Evolutionary conservation across 495 filamentous ascomycete genomes (phyloP), one percentile per base, ranked within the genome.

Genomic region (Daldinia concentrica): DNA sequence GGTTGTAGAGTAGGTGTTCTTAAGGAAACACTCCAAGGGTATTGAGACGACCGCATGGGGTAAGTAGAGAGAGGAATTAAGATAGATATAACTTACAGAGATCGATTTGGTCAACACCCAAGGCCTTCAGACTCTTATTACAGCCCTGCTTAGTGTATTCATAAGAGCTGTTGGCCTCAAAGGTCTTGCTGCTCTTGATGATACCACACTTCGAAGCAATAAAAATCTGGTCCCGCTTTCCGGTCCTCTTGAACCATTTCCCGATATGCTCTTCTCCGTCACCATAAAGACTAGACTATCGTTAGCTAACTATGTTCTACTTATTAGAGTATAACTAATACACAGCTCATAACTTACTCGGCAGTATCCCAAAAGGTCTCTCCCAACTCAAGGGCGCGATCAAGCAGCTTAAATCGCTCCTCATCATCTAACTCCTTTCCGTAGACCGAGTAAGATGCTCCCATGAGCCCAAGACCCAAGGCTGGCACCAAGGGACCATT

Each of bases 321-420:
- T 29, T 15, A n/a, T n/a, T n/a, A n/a, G n/a, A n/a, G n/a, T n/a
- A n/a, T n/a, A n/a, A n/a, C n/a, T n/a, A 5, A 24, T 56, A 34
- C 2, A 24, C 14, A 39, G 27, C 27, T 17, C 0, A 2, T 15
- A 32, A 68, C 77, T 48, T 66, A 77, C 75, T 79, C 77, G 19
- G 77, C n/a, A n/a, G 64, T 84, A 70, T 91, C 90, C 89, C 89
- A 91, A 61, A 86, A 86, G 0, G 69, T 84, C 37, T 83, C 78
- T 1, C 90, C 90, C 12, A 85, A 74, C 58, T 86, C 82, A 51
- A 85, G 64, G n/a, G 85, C 86, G 3, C 84, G 83, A 65, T 89
- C 85, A 0, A 86, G 82, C 22, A 89, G 5, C 9, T 73, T 70
- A 50, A 88, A 84, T n/a, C 82, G 81, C 29, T 85, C 83, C 58